Evolutionary conservation across 169 alveolate genomes (phyloP).

Genomic region (Cryptosporidium sp.): DNA sequence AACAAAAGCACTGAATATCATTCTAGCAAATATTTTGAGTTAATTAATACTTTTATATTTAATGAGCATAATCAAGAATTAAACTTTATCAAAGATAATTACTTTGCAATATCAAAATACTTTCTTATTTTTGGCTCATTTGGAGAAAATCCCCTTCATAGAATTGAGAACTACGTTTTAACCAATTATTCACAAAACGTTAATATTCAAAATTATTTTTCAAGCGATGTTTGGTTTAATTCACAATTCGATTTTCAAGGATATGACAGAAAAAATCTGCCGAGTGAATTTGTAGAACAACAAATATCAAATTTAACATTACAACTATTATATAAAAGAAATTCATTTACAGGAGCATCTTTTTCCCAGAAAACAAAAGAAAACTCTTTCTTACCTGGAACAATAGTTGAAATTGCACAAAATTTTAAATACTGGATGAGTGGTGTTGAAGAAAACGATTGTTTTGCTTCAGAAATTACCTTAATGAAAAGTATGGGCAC

Average conservation of each 20-base stretch:
- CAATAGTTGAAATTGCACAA: conserved; percentile 21
- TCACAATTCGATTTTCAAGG: background rate
- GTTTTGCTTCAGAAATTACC: background rate
- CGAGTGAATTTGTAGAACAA: background rate
- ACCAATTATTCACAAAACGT: background rate
- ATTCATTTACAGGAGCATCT: background rate
- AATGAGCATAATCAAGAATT: background rate
- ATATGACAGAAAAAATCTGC: background rate
- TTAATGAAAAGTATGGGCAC: background rate
- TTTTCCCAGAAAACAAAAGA: background rate
- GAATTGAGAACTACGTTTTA: background rate
- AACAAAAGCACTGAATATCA: background rate
- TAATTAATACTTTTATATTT: background rate
- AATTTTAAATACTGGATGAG: conserved; percentile 17
- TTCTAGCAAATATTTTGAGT: background rate
- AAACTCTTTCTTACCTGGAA: conserved; percentile 13
- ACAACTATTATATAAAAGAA: background rate
- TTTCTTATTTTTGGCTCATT: conserved; percentile 29
- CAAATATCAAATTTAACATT: background rate
- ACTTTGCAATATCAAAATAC: conserved; percentile 14
- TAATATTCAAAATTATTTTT: background rate
- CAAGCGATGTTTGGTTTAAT: conserved; percentile 32
- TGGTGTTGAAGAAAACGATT: background rate
- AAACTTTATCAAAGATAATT: background rate
- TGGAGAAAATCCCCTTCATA: background rate